Evolutionary conservation across 352 stramenopile genomes (phyloP).

Genomic region (Globisporangium paddicum): DNA sequence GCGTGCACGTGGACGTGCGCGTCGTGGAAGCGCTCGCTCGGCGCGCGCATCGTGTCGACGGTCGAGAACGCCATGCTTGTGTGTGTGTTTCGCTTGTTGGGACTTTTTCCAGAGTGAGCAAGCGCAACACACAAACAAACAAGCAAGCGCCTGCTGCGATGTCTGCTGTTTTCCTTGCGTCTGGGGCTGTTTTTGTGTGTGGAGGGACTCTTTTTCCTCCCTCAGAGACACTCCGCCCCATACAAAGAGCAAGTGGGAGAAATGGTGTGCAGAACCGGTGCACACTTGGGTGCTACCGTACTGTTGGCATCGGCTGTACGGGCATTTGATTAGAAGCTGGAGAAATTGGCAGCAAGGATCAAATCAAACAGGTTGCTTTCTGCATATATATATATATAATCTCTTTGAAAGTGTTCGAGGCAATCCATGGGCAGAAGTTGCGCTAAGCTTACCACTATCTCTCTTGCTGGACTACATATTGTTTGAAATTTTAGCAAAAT

Average conservation of each 20-base stretch:
- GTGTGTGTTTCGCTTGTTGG: not conserved
- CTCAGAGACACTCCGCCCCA: conserved; percentile 14
- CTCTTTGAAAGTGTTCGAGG: too few species aligned
- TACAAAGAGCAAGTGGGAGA: too few species aligned
- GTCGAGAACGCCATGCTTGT: conserved; percentile 45
- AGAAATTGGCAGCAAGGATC: too few species aligned
- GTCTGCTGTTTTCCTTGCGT: conserved; percentile 4
- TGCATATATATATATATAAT: too few species aligned
- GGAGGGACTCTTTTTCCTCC: not conserved
- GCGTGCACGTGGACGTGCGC: conserved; percentile 7
- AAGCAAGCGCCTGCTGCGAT: not conserved
- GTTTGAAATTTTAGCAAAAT: too few species aligned
- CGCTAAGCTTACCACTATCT: too few species aligned
- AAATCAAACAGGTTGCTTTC: too few species aligned
- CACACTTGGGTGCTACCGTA: not conserved
- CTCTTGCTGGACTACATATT: too few species aligned
- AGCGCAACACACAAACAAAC: too few species aligned
- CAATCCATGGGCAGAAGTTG: too few species aligned
- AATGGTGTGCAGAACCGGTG: not conserved
- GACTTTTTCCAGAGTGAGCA: too few species aligned
- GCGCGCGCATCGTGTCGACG: conserved; percentile 36
- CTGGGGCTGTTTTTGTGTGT: not conserved
- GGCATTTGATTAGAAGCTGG: not conserved
- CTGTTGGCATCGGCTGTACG: not conserved
- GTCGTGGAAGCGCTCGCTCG: conserved; percentile 12